Percentiles rank a stretch among this genome's conserved stretches.
These are phyloP conservation scores for Cladobotryum protrusum DNA, from an alignment of 2,329 filamentous ascomycete species.

Conservation along the genomic window DNA sequence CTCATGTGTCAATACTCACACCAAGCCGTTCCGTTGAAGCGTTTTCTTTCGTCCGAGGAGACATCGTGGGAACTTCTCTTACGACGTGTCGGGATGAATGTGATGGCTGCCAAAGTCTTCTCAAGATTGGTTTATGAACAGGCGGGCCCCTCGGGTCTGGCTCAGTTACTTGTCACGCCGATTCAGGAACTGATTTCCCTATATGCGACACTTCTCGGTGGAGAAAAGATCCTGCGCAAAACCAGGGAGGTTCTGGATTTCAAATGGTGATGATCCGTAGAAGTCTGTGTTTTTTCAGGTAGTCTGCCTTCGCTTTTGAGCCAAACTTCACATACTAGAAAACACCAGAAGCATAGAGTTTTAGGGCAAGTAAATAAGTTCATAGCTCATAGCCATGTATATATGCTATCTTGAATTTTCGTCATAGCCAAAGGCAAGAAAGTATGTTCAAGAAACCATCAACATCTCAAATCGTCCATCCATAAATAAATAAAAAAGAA, in stretches of 20 bases:
- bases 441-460: too few species aligned
- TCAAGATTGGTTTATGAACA: slow-evolving; percentile 20
- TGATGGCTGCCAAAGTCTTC: slow-evolving; percentile 30
- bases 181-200: slow-evolving; percentile 17
- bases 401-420: too few species aligned
- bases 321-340: too few species aligned
- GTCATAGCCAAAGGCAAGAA: too few species aligned
- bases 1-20: slow-evolving; percentile 42
- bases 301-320: too few species aligned
- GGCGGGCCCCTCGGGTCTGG: slow-evolving; percentile 23
- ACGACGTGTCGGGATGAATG: slow-evolving; percentile 30
- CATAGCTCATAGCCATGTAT: neutral
- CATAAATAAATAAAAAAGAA: too few species aligned
- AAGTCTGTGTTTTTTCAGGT: neutral
- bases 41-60: slow-evolving; percentile 33
- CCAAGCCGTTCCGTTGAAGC: slow-evolving; percentile 22
- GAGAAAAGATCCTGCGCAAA: slow-evolving; percentile 17
- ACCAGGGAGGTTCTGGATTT: slow-evolving; percentile 2
- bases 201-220: slow-evolving; percentile 24
- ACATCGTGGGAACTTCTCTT: slow-evolving; percentile 35
- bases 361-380: neutral
- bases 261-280: neutral
- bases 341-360: too few species aligned
- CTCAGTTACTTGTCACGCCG: slow-evolving; percentile 26
- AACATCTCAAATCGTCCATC: too few species aligned